Percentiles rank a stretch among this genome's conserved stretches.
Conservation (phyloP, 306 rosid species). For the Parietaria judaica region DNA sequence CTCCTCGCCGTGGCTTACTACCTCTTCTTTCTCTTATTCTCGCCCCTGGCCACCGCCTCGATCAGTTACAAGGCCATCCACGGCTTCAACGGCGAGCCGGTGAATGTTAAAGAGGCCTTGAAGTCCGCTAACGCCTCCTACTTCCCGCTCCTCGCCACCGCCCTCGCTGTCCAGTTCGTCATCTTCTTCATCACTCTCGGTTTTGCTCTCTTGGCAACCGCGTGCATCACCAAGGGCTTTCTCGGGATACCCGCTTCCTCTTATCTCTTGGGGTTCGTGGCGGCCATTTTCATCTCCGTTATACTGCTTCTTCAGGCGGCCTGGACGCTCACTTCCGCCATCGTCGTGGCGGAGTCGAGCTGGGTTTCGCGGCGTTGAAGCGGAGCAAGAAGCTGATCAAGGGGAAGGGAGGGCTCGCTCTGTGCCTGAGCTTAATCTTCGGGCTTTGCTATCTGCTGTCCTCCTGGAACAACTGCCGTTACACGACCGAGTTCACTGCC, state of each 20-base stretch:
- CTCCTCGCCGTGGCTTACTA: not conserved
- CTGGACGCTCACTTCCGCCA: conserved; percentile 27
- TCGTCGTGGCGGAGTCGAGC: conserved; percentile 25
- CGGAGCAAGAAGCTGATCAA: conserved; percentile 25
- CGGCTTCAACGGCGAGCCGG: conserved; percentile 22
- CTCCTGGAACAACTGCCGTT: not conserved
- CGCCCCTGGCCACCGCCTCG: conserved; percentile 17
- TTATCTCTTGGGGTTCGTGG: conserved; percentile 8
- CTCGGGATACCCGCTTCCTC: conserved; percentile 15
- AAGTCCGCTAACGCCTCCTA: conserved; percentile 26
- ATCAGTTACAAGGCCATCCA: conserved; percentile 34
- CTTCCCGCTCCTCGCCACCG: conserved; percentile 34
- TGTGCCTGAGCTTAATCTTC: conserved; percentile 23
- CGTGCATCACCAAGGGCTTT: not conserved
- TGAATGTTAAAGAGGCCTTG: conserved; percentile 24
- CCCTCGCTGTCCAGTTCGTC: conserved; percentile 7
- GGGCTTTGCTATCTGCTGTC: not conserved
- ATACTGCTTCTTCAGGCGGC: conserved; percentile 27
- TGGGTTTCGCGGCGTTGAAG: conserved; percentile 26
- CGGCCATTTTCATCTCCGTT: conserved; percentile 8
- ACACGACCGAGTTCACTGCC: not conserved
- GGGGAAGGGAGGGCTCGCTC: conserved; percentile 25
- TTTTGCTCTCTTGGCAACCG: not conserved
- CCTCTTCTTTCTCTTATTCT: not conserved
- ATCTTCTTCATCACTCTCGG: conserved; percentile 1